These are phyloP conservation scores for Voacanga thouarsii DNA, from an alignment of 257 asterid genomes.

Conservation along the genomic window DNA sequence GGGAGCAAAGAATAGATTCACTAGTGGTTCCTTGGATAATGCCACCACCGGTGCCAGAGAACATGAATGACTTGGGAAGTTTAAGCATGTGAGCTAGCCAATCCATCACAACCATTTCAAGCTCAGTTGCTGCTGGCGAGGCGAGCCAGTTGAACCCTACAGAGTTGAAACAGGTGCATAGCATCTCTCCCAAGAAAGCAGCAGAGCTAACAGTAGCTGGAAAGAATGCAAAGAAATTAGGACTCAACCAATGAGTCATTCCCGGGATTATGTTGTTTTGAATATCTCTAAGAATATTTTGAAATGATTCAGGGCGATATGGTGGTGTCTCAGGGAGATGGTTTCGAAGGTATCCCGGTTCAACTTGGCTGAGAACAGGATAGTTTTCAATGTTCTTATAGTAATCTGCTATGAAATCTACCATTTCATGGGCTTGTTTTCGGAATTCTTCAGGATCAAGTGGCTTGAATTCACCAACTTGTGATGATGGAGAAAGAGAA, in stretches of 20 bases:
- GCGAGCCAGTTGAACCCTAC: conserved; percentile 39
- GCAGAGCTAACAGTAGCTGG: conserved; percentile 38
- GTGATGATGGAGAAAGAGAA: background rate
- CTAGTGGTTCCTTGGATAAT: conserved; percentile 35
- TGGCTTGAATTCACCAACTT: conserved; percentile 19
- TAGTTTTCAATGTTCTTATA: conserved; percentile 24
- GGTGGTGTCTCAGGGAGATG: conserved; percentile 27
- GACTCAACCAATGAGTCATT: conserved; percentile 40
- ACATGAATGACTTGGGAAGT: conserved; percentile 31
- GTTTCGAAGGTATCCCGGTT: conserved; percentile 32
- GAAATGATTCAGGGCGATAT: conserved; percentile 25
- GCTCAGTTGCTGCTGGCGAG: conserved; percentile 34
- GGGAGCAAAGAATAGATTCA: conserved; percentile 24
- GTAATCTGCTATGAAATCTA: conserved; percentile 32
- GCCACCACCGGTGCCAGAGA: conserved; percentile 34
- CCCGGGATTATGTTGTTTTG: conserved; percentile 24
- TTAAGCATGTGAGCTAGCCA: conserved; percentile 29
- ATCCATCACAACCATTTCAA: conserved; percentile 39
- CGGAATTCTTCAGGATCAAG: conserved; percentile 33
- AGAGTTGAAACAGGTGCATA: conserved; percentile 30
- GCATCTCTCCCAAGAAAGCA: conserved; percentile 32
- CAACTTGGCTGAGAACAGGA: conserved; percentile 33
- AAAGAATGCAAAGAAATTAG: conserved; percentile 36
- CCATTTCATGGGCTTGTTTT: conserved; percentile 28
- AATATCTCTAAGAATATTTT: conserved; percentile 22